Evolutionary conservation across 2,329 filamentous ascomycete genomes (phyloP).

Genomic region (Fusarium sp.): DNA sequence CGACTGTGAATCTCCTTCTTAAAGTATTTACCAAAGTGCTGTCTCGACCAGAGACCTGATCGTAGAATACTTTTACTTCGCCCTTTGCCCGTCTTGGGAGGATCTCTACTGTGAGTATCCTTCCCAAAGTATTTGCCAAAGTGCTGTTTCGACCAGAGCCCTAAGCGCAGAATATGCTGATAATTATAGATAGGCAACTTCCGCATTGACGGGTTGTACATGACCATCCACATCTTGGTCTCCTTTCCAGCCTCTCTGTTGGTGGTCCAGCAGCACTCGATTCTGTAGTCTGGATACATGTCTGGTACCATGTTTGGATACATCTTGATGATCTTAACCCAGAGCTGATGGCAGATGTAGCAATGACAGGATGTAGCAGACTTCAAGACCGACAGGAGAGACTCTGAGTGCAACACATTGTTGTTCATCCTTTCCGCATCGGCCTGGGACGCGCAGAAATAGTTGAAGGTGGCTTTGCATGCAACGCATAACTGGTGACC

Average conservation of each 20-base stretch:
- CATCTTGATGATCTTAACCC: background rate
- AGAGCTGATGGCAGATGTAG: background rate
- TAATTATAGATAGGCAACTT: conserved; percentile 1
- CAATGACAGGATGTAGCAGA: background rate
- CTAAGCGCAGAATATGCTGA: background rate
- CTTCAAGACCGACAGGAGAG: background rate
- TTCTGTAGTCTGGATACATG: background rate
- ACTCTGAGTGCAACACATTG: background rate
- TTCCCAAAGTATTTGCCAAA: background rate
- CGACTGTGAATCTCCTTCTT: no score
- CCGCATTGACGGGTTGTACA: background rate
- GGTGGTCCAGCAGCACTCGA: background rate
- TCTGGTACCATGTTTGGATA: background rate
- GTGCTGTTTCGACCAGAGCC: background rate
- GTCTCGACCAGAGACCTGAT: no score
- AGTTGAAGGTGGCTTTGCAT: background rate
- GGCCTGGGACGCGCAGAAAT: background rate
- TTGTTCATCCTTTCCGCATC: background rate
- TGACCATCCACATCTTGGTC: background rate
- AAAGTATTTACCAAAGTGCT: no score
- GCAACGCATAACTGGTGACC: background rate
- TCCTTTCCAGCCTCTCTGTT: background rate
- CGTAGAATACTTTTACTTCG: no score
- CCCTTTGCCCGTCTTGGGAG: no score
- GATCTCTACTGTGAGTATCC: no score